phyloP scores from a whole-genome alignment of 2,329 filamentous ascomycete species.

The Microcera coccophila region DNA sequence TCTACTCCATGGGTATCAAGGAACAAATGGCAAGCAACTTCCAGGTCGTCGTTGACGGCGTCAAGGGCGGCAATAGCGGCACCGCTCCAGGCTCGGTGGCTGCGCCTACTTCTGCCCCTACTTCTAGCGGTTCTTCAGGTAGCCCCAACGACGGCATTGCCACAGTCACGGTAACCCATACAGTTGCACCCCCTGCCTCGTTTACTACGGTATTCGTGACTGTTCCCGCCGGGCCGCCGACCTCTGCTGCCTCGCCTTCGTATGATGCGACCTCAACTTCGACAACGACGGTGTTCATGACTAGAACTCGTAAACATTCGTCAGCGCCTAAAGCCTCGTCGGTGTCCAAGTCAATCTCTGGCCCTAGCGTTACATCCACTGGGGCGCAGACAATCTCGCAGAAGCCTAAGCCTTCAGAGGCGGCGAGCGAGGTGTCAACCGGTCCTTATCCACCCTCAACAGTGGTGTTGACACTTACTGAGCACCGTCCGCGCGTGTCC shows the following conservation, averaged over 20 bases:
- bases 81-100: slow-evolving; percentile 12
- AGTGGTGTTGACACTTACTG: slow-evolving; percentile 12
- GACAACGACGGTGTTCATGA: slow-evolving; percentile 2
- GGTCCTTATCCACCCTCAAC: too few relatives aligned
- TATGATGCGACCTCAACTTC: slow-evolving; percentile 10
- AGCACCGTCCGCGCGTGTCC: slow-evolving; percentile 14
- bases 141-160: slow-evolving; percentile 16
- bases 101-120: slow-evolving; percentile 10
- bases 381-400: slow-evolving; percentile 4
- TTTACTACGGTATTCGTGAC: slow-evolving; percentile 36
- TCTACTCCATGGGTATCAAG: slow-evolving; percentile 43
- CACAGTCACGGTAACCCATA: slow-evolving; percentile 33
- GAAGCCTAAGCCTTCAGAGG: neutral
- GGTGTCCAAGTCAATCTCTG: neutral
- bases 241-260: slow-evolving; percentile 9
- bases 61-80: slow-evolving; percentile 17
- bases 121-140: slow-evolving; percentile 6
- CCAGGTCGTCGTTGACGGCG: slow-evolving; percentile 38
- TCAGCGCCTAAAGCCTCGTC: neutral
- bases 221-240: slow-evolving; percentile 27
- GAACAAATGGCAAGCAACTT: slow-evolving; percentile 45
- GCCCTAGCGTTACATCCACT: neutral
- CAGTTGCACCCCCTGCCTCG: slow-evolving; percentile 37
- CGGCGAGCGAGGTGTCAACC: neutral
- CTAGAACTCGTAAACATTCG: neutral